Evolutionary conservation across 257 asterid genomes (phyloP), one percentile per base, ranked within the genome.

Genomic region (Paulownia fortunei): DNA sequence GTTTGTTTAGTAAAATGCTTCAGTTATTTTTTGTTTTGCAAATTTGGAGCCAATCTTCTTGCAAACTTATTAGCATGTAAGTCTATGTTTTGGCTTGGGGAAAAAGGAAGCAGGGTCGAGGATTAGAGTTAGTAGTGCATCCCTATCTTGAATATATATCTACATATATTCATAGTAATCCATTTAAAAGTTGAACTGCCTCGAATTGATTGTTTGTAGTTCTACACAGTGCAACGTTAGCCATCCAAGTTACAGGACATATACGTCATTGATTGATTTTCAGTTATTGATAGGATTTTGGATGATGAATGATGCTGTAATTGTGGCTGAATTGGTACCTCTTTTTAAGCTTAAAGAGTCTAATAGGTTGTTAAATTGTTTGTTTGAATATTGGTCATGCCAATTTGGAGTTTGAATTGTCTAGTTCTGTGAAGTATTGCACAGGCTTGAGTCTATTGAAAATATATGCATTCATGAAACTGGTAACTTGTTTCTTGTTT

Each of bases 1-100:
- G 98, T 94, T 42, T 30, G 79, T 56, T 51, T 55, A 15, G 23
- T 46, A 11, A 80, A 67, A 11, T 63, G 51, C 26, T 64, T 47
- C 66, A 56, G 10, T 32, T 66, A n/a, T 44, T 54, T 27, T 7
- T 2, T n/a, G 19, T 60, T 47, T n/a, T 44, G 12, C 34, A 42
- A 23, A 8, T 61, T 51, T 70, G 32, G 21, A 23, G 41, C 47
- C 19, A 21, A 27, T 27, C 8, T 26, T 55, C 12, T 24, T 60
- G 39, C 23, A 30, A 51, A 51, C 30, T 8, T 52, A 15, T 69
- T 67, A 18, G 59, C 77, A 5, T 78, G 8, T 16, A 12, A 39
- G 32, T 78, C 10, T 49, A 30, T 24, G 52, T 56, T 16, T 66
- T 44, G 65, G 21, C 19, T 56, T 23, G 27, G 51, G 32, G 16